phyloP scores from a whole-genome alignment of 2,329 filamentous ascomycete genomes.

The Biscogniauxia marginata region DNA sequence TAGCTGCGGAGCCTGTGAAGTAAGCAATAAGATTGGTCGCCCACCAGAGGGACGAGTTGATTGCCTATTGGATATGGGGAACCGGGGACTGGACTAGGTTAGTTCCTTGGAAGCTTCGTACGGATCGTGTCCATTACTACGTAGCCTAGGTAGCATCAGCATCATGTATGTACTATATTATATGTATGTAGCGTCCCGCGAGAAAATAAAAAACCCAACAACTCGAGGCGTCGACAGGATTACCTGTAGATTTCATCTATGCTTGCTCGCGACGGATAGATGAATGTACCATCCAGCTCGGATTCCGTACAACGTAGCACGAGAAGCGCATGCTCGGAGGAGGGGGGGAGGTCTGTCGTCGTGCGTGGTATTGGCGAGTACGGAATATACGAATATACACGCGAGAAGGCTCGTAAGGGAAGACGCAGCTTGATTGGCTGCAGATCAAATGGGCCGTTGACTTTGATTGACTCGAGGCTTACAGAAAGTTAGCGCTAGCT shows the following conservation, averaged over 20 bases:
- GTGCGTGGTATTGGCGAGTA: too few species aligned
- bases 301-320: background rate
- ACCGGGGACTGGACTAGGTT: background rate
- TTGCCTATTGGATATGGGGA: background rate
- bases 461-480: constrained; percentile 25
- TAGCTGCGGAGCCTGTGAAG: background rate
- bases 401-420: too few species aligned
- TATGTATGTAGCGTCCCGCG: background rate
- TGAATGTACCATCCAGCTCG: background rate
- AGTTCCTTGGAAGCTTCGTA: background rate
- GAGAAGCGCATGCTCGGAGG: background rate
- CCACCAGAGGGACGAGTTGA: background rate
- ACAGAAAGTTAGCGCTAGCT: constrained; percentile 25
- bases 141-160: background rate
- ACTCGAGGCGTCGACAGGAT: background rate
- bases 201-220: background rate
- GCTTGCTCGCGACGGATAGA: background rate
- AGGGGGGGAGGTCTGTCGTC: too few species aligned
- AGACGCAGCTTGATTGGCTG: too few species aligned
- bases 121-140: background rate
- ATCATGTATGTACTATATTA: background rate
- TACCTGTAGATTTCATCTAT: background rate
- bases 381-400: too few species aligned
- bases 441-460: background rate
- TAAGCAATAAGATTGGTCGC: background rate